Base-by-base conservation (phyloP, 179 eudicot genomes). In the Amaranthus tricolor region DNA sequence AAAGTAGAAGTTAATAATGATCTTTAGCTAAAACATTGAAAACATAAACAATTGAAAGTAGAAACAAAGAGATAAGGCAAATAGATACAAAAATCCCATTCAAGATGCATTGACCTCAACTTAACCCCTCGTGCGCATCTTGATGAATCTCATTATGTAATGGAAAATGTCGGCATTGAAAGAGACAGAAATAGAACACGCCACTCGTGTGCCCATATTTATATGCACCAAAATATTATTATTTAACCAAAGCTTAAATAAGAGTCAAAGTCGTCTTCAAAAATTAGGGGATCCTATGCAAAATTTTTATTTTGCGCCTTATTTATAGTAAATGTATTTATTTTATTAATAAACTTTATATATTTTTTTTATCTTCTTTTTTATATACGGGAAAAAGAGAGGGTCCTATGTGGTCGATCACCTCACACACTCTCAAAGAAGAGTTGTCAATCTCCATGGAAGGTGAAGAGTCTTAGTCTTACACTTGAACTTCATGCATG, bases 161-260 rank as follows among this genome's bases (percentile, higher is more conserved):
- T 50, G 19, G 13, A 66, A 19, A 70, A 62, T 71, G 80, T 21
- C 8, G 71, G 68, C 47, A 72, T 43, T 68, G 16, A 60, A 59
- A 62, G 77, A 66, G 73, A 60, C 81, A 78, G 1, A 43, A 11
- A 68, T 58, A 66, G 80, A 73, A 78, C 81, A 78, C 24, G 54
- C 81, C 81, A 78, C 47, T 78, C 81, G 81, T 78, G 81, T 43
- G 51, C 76, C 75, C 71, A 77, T 77, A 52, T 45, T 70, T 49
- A 44, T 62, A 77, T 62, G 31, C 49, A 61, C 52, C 5, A 19
- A 49, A 31, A 48, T 5, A 8, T 9, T 49, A 48, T 2, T 19
- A 21, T 16, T 10, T 40, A 66, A 17, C 40, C 40, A 31, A 31
- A 31, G 40, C 2, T 31, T 31, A 31, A 31, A 31, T 31, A 31